Evolutionary conservation across 148 eudicot species (phyloP), one percentile per base, ranked within the genome.

Genomic region (Hydrangea macrophylla): DNA sequence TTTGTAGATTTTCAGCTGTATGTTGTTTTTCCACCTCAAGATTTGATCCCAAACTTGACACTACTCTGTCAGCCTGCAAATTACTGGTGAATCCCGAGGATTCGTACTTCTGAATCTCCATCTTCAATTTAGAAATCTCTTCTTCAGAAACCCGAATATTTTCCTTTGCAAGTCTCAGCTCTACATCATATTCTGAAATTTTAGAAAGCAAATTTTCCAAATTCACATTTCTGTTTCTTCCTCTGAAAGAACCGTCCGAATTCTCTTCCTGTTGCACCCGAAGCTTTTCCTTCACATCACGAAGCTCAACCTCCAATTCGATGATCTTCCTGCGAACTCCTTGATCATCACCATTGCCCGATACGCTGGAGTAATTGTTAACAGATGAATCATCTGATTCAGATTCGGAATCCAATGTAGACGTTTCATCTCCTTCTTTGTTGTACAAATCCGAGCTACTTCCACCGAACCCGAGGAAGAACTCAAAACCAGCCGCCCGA

Each of bases 401-500:
- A 1, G 89, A 82, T 53, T 92, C 96, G 13, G 86, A 92, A 75
- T 88, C 98, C 42, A 83, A 45, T 0, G 91, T 85, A 23, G 86
- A 83, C 23, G 96, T 70, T 61, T 89, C 96, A 75, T 89, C 96
- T 32, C 85, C 84, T 76, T 84, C 82, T 75, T 75, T 86, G 39
- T 58, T 73, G 39, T 70, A 62, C 26, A 82, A 79, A 54, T 92
- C 95, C 36, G 83, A 73, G 44, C 81, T 75, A 72, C 86, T 86
- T 71, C 81, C 88, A 58, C 83, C 85, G 33, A 83, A 77, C 45
- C 91, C 89, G 59, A 92, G 91, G 51, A 92, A 92, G 67, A 84
- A 70, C 48, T 89, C 96, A 71, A 92, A 92, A 42, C 98, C 98
- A 70, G 96, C 93, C 55, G 98, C 93, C 22, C 98, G 88, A 64